Conservation (phyloP, 495 filamentous ascomycete genomes). For the Trichocladium antarcticum region DNA sequence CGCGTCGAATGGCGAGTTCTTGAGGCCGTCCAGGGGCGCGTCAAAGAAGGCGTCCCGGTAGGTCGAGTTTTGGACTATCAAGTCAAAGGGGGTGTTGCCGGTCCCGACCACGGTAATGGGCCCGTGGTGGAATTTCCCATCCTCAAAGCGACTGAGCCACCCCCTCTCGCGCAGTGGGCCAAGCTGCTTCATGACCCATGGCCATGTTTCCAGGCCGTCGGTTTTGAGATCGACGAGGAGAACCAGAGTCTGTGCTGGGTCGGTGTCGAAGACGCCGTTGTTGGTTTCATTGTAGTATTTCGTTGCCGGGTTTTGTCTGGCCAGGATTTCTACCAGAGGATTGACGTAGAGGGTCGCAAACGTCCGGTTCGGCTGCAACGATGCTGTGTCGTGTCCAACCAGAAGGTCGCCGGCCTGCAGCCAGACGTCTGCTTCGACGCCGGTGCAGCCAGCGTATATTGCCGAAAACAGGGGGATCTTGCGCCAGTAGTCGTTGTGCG, state of each 20-base stretch:
- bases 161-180: slow-evolving; percentile 50
- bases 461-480: slow-evolving; percentile 57
- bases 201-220: slow-evolving; percentile 38
- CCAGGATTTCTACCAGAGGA: slow-evolving; percentile 48
- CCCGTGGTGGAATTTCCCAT: slow-evolving; percentile 40
- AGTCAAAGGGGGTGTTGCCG: slow-evolving; percentile 62
- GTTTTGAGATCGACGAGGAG: slow-evolving; percentile 69
- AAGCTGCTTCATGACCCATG: slow-evolving; percentile 48
- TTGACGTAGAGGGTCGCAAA: slow-evolving; percentile 54
- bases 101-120: slow-evolving; percentile 72
- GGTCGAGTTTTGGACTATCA: slow-evolving; percentile 36
- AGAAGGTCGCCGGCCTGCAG: slow-evolving; percentile 55
- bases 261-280: slow-evolving; percentile 52
- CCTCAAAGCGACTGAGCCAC: slow-evolving; percentile 49
- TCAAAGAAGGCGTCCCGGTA: slow-evolving; percentile 59
- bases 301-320: slow-evolving; percentile 41
- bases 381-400: slow-evolving; percentile 47
- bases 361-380: slow-evolving; percentile 45
- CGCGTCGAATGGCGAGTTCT: slow-evolving; percentile 28
- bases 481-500: slow-evolving; percentile 90
- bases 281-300: slow-evolving; percentile 32
- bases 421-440: slow-evolving; percentile 88
- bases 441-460: slow-evolving; percentile 52
- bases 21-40: slow-evolving; percentile 44
- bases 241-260: slow-evolving; percentile 49